Base-by-base conservation (phyloP, 2,329 filamentous ascomycete species). In the Fusarium haematococcum region DNA sequence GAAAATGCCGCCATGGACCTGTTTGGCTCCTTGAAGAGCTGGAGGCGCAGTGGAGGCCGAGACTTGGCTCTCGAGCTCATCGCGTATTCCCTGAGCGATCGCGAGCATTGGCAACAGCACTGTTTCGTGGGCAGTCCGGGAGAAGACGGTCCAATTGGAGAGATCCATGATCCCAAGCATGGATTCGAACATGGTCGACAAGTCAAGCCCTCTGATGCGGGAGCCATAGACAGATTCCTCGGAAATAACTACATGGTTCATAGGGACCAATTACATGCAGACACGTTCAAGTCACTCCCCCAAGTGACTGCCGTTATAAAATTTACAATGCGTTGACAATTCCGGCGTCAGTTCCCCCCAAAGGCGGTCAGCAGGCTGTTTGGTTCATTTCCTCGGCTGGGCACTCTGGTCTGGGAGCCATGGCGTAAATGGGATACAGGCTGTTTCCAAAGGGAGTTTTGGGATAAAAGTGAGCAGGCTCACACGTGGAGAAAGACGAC, bases 41-140 rank as follows among this genome's bases (percentile, higher is more conserved):
- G 23, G 43, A 48, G 43, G 20, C 43, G 20, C n/a, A 20, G 20
- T 14, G 5, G 43, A 48, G 43, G 43, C 43, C 9, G 43, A 13
- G 43, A 48, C 14, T 16, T 48, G 11, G 20, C 43, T 14, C 43
- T 48, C 13, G 43, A 70, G 13, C 48, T 75, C 1, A 70, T 70
- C 8, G 13, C 39, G 10, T 73, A 48, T 20, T 25, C 9, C 7
- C n/a, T 11, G 20, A 48, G 43, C 23, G 43, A 48, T 25, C 9
- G 43, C 13, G 43, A 48, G 23, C 20, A 48, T 20, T 48, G 43
- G 43, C 20, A 48, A n/a, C 43, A 7, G 7, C 43, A 23, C 14
- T 48, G 20, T 25, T 48, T 13, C 27, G 20, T 48, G 13, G 43
- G 43, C 6, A 23, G 20, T 16, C 45, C 45, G 6, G 23, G 45